Percentiles rank a stretch among this genome's conserved stretches.
phyloP scores from a whole-genome alignment of 495 filamentous ascomycete genomes.

The Neurospora cerealis region DNA sequence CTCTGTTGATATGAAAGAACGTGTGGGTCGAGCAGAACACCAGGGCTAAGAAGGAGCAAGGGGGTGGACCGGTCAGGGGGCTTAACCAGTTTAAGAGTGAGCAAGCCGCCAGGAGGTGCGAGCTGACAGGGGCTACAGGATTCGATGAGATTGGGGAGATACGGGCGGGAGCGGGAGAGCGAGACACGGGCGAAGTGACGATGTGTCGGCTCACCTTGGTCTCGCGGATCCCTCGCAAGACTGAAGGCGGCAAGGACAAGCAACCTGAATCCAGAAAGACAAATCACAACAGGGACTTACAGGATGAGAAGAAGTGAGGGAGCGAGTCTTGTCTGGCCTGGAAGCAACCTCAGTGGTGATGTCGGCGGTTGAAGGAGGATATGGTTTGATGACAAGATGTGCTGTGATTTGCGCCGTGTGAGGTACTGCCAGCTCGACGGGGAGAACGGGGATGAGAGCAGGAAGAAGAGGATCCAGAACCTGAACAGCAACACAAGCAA shows the following conservation, averaged over 20 bases:
- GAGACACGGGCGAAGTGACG: slow-evolving; percentile 12
- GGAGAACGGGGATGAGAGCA: not conserved
- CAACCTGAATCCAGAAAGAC: slow-evolving; percentile 1
- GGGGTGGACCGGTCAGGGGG: slow-evolving; percentile 12
- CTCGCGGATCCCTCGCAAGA: slow-evolving; percentile 2
- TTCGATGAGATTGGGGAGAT: not conserved
- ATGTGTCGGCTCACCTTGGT: slow-evolving; percentile 6
- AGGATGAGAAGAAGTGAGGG: slow-evolving; percentile 4
- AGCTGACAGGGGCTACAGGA: not conserved
- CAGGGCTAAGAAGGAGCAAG: slow-evolving; percentile 12
- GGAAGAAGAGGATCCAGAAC: not conserved
- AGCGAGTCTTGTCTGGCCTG: slow-evolving; percentile 1
- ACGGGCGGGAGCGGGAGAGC: slow-evolving; percentile 9
- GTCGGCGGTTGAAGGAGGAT: not conserved
- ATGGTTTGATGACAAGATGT: not conserved
- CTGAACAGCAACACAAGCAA: not conserved
- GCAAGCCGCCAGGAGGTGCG: slow-evolving; percentile 5
- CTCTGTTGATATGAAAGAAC: slow-evolving; percentile 19
- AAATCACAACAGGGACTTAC: slow-evolving; percentile 4
- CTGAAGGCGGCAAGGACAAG: not conserved
- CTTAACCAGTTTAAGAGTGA: slow-evolving; percentile 24
- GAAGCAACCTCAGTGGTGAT: not conserved
- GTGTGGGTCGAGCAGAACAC: slow-evolving; percentile 19
- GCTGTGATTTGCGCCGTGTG: not conserved
- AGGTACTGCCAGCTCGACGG: not conserved